phyloP scores from a whole-genome alignment of 1,284 basidiomycete species.

The Moesziomyces antarcticus region DNA sequence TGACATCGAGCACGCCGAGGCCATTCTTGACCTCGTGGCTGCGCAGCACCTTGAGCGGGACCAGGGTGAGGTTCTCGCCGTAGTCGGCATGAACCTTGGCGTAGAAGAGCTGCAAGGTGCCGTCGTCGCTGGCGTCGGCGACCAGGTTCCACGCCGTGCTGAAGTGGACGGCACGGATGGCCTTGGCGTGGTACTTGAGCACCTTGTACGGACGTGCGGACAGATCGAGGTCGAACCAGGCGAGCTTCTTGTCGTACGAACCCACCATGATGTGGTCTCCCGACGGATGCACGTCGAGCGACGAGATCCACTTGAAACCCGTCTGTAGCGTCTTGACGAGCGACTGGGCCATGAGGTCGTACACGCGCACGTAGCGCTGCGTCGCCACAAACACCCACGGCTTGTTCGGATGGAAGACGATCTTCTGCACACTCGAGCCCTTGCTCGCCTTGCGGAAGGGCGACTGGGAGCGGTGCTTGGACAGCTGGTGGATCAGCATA shows the following conservation, averaged over 20 bases:
- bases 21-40: slow-evolving; percentile 86
- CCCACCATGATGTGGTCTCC: slow-evolving; percentile 93
- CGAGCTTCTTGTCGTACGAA: slow-evolving; percentile 94
- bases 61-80: slow-evolving; percentile 94
- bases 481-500: slow-evolving; percentile 94
- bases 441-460: slow-evolving; percentile 91
- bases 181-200: slow-evolving; percentile 91
- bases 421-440: slow-evolving; percentile 84
- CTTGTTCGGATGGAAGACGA: slow-evolving; percentile 92
- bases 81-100: slow-evolving; percentile 82
- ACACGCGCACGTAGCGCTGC: slow-evolving; percentile 93
- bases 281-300: slow-evolving; percentile 89
- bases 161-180: slow-evolving; percentile 90
- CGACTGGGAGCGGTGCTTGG: slow-evolving; percentile 92
- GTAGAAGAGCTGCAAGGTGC: slow-evolving; percentile 96
- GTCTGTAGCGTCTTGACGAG: slow-evolving; percentile 90
- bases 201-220: slow-evolving; percentile 96
- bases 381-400: slow-evolving; percentile 99
- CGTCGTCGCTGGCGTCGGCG: slow-evolving; percentile 94
- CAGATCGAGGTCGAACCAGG: slow-evolving; percentile 98
- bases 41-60: slow-evolving; percentile 93
- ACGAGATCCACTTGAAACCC: slow-evolving; percentile 96
- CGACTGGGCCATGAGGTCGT: slow-evolving; percentile 93
- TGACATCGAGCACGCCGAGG: slow-evolving; percentile 88
- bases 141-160: slow-evolving; percentile 87